Evolutionary conservation across 2,329 filamentous ascomycete species (phyloP).

Genomic region (Thelonectria olida): DNA sequence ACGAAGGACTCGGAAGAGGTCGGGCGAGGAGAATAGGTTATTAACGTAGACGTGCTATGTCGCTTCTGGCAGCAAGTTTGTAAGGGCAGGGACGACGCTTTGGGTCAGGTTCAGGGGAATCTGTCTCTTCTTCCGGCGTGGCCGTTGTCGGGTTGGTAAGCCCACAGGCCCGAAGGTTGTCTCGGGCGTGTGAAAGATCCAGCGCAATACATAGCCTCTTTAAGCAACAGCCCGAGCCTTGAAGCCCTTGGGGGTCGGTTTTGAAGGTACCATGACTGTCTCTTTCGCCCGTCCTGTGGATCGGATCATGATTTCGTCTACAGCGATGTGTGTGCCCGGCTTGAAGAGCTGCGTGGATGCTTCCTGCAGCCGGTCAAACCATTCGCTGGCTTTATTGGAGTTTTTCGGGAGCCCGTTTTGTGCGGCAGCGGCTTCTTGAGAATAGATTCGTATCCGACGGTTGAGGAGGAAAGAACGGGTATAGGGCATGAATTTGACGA

Average conservation of each 20-base stretch:
- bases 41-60: conserved; percentile 29
- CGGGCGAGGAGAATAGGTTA: conserved; percentile 25
- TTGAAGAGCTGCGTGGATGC: neutral
- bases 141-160: too few relatives aligned
- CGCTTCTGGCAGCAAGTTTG: conserved; percentile 12
- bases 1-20: conserved; percentile 18
- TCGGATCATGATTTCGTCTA: conserved; percentile 2
- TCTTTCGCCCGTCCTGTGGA: neutral
- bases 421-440: too few relatives aligned
- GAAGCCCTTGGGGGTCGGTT: neutral
- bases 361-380: neutral
- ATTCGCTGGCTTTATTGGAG: neutral
- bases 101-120: too few relatives aligned
- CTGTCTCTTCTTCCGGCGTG: too few relatives aligned
- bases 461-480: too few relatives aligned
- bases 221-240: conserved; percentile 1
- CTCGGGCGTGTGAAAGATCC: conserved; percentile 18
- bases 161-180: too few relatives aligned
- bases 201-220: conserved; percentile 17
- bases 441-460: too few relatives aligned
- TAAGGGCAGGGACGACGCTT: conserved; percentile 25
- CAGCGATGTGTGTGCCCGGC: neutral
- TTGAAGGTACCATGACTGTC: neutral
- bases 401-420: too few relatives aligned
- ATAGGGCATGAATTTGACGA: too few relatives aligned